phyloP scores from a whole-genome alignment of 768 basidiomycete genomes.

The Lyophyllum decastes region DNA sequence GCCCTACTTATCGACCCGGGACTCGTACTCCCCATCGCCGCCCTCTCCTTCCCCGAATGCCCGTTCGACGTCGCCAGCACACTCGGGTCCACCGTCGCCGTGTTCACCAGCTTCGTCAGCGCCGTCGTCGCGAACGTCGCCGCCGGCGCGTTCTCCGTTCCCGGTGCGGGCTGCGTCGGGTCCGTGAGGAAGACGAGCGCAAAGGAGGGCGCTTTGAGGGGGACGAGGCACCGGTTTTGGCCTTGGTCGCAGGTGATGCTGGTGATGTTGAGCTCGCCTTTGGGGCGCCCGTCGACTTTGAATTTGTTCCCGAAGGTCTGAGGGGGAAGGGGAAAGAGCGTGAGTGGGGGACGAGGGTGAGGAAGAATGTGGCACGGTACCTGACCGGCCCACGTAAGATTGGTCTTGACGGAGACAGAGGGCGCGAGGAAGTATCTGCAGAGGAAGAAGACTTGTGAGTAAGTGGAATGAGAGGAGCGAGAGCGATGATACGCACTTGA shows the following conservation, averaged over 20 bases:
- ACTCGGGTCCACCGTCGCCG: conserved; percentile 51
- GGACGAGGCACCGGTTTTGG: conserved; percentile 56
- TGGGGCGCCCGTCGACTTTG: conserved; percentile 67
- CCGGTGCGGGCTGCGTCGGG: conserved; percentile 23
- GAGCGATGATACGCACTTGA: conserved; percentile 53
- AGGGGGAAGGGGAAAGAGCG: background rate
- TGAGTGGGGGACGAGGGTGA: background rate
- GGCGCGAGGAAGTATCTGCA: conserved; percentile 56
- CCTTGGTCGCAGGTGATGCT: conserved; percentile 60
- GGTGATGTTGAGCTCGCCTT: conserved; percentile 53
- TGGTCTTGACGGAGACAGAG: conserved; percentile 58
- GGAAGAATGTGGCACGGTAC: conserved; percentile 34
- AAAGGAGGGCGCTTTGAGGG: conserved; percentile 69
- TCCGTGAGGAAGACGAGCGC: conserved; percentile 73
- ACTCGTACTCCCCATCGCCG: conserved; percentile 31
- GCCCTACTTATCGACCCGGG: conserved; percentile 22
- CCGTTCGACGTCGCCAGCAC: conserved; percentile 58
- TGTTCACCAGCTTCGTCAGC: conserved; percentile 50
- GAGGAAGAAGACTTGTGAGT: background rate
- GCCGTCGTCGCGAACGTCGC: conserved; percentile 60
- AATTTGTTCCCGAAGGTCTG: conserved; percentile 66
- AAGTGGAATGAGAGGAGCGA: background rate
- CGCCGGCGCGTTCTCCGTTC: conserved; percentile 20
- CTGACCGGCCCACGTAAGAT: conserved; percentile 81
- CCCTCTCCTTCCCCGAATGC: conserved; percentile 27